Conservation (phyloP, 352 stramenopile genomes). For the Blastocystis sp. region DNA sequence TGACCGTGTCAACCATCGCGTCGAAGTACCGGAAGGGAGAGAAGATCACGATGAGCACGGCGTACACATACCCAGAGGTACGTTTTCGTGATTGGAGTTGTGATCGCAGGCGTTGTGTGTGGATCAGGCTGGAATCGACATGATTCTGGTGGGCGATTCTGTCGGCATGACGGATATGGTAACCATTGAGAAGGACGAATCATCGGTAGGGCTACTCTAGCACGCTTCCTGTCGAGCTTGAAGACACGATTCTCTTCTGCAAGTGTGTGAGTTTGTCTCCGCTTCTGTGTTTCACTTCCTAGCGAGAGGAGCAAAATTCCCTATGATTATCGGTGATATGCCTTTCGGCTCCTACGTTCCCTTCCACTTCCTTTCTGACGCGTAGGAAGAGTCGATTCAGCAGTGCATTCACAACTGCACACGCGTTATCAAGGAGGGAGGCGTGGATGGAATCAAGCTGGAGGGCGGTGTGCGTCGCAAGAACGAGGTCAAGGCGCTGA, state of each 20-base stretch:
- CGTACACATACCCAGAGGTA: conserved; percentile 91
- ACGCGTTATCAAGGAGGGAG: conserved; percentile 91
- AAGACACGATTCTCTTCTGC: conserved; percentile 98
- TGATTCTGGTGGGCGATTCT: conserved; percentile 93
- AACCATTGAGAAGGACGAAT: background rate
- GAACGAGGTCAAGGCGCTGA: conserved; percentile 75
- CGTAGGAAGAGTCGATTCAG: conserved; percentile 79
- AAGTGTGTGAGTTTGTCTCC: conserved; percentile 88
- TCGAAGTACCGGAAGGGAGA: conserved; percentile 89
- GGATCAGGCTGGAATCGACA: conserved; percentile 94
- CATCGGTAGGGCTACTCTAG: conserved; percentile 74
- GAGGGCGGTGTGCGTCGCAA: conserved; percentile 88
- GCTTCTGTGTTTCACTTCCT: background rate
- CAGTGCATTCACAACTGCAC: conserved; percentile 92
- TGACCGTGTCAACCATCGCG: conserved; percentile 80
- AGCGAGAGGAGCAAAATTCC: conserved; percentile 79
- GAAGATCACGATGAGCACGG: conserved; percentile 98
- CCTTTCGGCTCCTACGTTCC: conserved; percentile 95
- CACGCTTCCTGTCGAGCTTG: conserved; percentile 91
- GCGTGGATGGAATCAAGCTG: conserved; percentile 96
- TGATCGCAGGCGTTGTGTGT: conserved; percentile 86
- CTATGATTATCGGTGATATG: conserved; percentile 95
- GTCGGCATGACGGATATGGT: conserved; percentile 95
- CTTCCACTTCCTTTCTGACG: conserved; percentile 73
- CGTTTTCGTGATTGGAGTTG: background rate